phyloP scores from a whole-genome alignment of 768 basidiomycete genomes.

The Pleurotus eryngii region DNA sequence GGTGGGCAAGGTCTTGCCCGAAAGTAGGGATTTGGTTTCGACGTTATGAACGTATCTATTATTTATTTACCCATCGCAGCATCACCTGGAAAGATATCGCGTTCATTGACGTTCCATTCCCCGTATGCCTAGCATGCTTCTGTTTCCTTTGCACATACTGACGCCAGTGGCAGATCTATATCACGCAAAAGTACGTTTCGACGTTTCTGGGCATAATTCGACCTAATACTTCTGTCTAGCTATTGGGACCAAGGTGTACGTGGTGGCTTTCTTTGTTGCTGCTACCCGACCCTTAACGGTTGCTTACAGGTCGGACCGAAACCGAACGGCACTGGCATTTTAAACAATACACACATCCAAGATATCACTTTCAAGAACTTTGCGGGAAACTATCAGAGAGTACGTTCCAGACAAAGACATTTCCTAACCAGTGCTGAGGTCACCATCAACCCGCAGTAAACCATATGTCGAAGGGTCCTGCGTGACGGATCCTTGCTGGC shows the following conservation, averaged over 20 bases:
- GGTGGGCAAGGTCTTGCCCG: conserved; percentile 56
- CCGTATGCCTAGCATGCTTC: conserved; percentile 30
- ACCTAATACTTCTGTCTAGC: conserved; percentile 25
- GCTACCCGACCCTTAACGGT: not conserved
- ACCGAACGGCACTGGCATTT: conserved; percentile 36
- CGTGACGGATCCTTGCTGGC: conserved; percentile 59
- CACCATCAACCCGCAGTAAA: conserved; percentile 18
- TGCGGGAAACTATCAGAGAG: conserved; percentile 47
- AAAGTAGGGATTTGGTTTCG: conserved; percentile 35
- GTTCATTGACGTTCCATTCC: conserved; percentile 51
- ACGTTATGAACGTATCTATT: not conserved
- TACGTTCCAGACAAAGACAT: conserved; percentile 13
- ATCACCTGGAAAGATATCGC: conserved; percentile 57
- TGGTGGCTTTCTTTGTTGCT: not conserved
- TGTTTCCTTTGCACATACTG: not conserved
- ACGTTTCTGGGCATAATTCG: not conserved
- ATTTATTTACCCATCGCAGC: conserved; percentile 22
- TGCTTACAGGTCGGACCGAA: conserved; percentile 32
- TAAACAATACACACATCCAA: conserved; percentile 53
- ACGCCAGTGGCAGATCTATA: conserved; percentile 41
- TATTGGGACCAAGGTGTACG: conserved; percentile 61
- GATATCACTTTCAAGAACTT: conserved; percentile 57
- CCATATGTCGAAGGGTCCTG: conserved; percentile 59
- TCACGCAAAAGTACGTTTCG: conserved; percentile 56
- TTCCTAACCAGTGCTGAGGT: not conserved